Base-by-base conservation (phyloP, 768 basidiomycete species). In the Cystobasidium onofrii region DNA sequence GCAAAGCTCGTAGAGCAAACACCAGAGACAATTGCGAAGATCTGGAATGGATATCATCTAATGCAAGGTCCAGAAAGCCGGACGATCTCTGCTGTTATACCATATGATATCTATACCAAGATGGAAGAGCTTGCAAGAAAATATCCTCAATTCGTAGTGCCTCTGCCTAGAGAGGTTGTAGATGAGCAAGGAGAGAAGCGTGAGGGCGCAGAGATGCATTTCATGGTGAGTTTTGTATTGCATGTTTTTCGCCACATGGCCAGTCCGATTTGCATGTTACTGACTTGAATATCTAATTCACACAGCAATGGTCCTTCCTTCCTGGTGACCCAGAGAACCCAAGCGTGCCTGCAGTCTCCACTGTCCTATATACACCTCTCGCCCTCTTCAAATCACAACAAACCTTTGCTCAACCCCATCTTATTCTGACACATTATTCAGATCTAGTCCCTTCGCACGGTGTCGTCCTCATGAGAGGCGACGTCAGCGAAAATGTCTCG, bases 371-470 rank as follows among this genome's bases (percentile, higher is more conserved):
- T 83, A 93, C 96, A 0, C 90, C 94, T 1, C 84, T 98, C 52
- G 88, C 90, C 76, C 95, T 97, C 82, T 99, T 91, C 86, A 95
- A 96, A 81, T 82, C 87, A 72, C 88, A 89, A 46, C 85, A 85
- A 65, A 85, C 88, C 20, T 97, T 89, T 80, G 90, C 96, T 7
- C 93, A 92, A 3, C 94, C 95, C 0, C 90, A 92, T 79, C 85
- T 99, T 29, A 89, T 90, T 27, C 78, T 97, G 44, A 97, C 94
- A 2, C 87, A 91, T 81, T 97, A 98, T 81, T 89, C 94, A 63
- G 94, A 98, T 78, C 83, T 99, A 4, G 86, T 88, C 0, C 81
- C 85, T 31, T 87, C 89, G 2, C 92, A 97, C 78, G 88, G 87
- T 13, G 80, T 90, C 55, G 91, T 97, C 1, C 86, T 99, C 2